Base-by-base conservation (phyloP, 108 stramenopile species). In the Stephanodiscus minutulus region DNA sequence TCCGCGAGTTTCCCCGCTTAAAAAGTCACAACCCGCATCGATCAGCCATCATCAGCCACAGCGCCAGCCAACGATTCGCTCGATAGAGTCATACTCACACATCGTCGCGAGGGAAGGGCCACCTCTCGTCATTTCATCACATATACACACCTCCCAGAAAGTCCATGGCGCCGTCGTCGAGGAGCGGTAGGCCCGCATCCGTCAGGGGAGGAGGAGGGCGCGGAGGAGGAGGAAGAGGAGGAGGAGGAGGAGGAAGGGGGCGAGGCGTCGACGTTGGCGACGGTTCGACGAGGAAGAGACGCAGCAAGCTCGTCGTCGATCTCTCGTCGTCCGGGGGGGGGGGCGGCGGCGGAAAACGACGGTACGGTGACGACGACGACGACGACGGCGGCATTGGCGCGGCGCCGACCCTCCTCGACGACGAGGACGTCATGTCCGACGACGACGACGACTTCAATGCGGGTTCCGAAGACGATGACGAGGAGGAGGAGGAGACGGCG, bases 401-500 rank as follows among this genome's bases (percentile, higher is more conserved):
- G 9, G 35, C 68, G 20, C 15, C 43, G 12, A 12, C 15, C 43
- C 43, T 44, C 43, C 33, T 70, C 68, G 79, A 80, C 21, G 74
- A 79, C 21, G 68, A 76, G 56, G 66, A 86, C 79, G 61, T 85
- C 68, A 28, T n/a, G n/a, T n/a, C 81, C 74, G 53, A 74, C 66
- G 84, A 85, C 39, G 66, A 75, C 61, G 65, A 86, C 81, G 61
- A 87, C 68, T 46, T 85, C 77, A 46, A 74, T 61, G 8, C n/a
- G n/a, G n/a, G n/a, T n/a, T n/a, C n/a, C n/a, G n/a, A n/a, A n/a
- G 85, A 87, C 39, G 81, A 79, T 6, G 78, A 78, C 17, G 59
- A 55, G 10, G 87, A 87, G 53, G 89, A 89, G 59, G 86, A 91
- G 64, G 91, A 91, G 68, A 88, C 88, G 20, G 65, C 88, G 25